A percentile compares a stretch with the other conserved stretches of the same genome.
Conservation (phyloP, 164 flowering plant genomes). For the Piper betle region DNA sequence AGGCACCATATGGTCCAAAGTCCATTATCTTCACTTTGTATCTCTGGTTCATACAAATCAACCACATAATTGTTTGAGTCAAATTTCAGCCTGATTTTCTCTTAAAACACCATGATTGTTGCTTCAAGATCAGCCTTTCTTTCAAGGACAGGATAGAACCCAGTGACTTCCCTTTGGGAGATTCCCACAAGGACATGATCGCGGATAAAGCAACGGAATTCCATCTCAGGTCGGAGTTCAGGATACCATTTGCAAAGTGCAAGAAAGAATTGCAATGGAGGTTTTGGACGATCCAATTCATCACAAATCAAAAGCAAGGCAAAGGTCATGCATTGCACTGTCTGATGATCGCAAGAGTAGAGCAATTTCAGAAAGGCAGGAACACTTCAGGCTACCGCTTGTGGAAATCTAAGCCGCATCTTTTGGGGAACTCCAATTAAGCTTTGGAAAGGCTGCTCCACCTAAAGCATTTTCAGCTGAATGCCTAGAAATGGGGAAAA, state of each 20-base stretch:
- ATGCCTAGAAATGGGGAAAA: no score
- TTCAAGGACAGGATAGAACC: conserved; percentile 57
- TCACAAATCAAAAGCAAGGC: conserved; percentile 70
- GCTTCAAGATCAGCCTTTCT: conserved; percentile 26
- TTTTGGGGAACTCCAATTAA: conserved; percentile 94
- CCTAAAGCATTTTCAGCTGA: conserved; percentile 19
- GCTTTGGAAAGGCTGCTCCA: conserved; percentile 78
- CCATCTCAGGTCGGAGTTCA: conserved; percentile 63
- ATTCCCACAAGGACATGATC: conserved; percentile 40
- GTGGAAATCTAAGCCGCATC: conserved; percentile 87
- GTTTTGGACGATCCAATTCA: conserved; percentile 42
- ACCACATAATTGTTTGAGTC: conserved; percentile 59
- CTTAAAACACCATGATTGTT: conserved; percentile 31
- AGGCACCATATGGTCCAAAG: conserved; percentile 81
- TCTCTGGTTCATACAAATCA: conserved; percentile 65
- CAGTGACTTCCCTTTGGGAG: conserved; percentile 80
- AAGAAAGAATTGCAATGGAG: conserved; percentile 39
- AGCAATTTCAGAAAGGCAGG: conserved; percentile 66
- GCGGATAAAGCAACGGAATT: conserved; percentile 78
- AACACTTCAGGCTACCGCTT: conserved; percentile 54
- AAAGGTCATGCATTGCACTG: conserved; percentile 62
- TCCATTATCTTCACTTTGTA: conserved; percentile 63
- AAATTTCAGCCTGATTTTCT: conserved; percentile 32
- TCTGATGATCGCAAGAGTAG: conserved; percentile 72
- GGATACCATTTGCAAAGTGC: conserved; percentile 86